A percentile compares a stretch with the other conserved stretches of the same genome.
Evolutionary conservation across 2,329 filamentous ascomycete genomes (phyloP).

Genomic region (Dothistroma pini): DNA sequence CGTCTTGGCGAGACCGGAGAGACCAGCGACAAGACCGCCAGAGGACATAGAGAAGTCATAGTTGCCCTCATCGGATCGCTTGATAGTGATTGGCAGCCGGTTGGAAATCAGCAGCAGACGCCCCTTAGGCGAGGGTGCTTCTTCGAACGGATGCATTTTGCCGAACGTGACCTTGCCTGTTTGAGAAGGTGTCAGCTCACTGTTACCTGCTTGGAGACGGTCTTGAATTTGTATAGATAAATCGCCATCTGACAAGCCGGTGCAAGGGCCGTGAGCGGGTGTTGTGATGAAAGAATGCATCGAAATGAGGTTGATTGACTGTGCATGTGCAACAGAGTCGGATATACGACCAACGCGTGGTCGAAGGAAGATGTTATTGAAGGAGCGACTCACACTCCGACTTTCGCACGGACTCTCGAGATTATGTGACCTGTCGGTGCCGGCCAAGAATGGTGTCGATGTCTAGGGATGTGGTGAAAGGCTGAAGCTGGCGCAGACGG

Average conservation of each 20-base stretch:
- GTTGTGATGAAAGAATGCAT: not conserved
- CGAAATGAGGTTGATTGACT: not conserved
- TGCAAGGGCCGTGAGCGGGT: not conserved
- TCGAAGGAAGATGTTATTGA: not conserved
- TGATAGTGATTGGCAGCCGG: slow-evolving; percentile 93
- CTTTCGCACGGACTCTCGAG: not conserved
- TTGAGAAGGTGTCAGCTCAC: slow-evolving; percentile 7
- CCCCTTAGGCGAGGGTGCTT: slow-evolving; percentile 36
- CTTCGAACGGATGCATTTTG: slow-evolving; percentile 35
- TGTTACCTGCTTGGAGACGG: not conserved
- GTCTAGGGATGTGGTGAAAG: not conserved
- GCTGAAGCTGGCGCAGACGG: not conserved
- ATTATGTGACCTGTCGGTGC: not conserved
- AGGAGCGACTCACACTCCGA: not conserved
- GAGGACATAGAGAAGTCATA: slow-evolving; percentile 97
- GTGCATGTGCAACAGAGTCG: slow-evolving; percentile 1
- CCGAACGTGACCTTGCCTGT: slow-evolving; percentile 2
- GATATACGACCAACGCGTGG: no score
- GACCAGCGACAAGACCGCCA: slow-evolving; percentile 86
- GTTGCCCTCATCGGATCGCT: slow-evolving; percentile 83
- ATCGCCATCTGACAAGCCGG: slow-evolving; percentile 7
- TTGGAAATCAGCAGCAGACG: slow-evolving; percentile 86
- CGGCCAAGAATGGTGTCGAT: not conserved
- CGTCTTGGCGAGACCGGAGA: slow-evolving; percentile 86
- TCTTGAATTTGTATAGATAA: not conserved